Percentiles rank a stretch among this genome's conserved stretches.
Evolutionary conservation across 106 monocot species (phyloP).

Genomic region (Dendrobium chrysotoxum): DNA sequence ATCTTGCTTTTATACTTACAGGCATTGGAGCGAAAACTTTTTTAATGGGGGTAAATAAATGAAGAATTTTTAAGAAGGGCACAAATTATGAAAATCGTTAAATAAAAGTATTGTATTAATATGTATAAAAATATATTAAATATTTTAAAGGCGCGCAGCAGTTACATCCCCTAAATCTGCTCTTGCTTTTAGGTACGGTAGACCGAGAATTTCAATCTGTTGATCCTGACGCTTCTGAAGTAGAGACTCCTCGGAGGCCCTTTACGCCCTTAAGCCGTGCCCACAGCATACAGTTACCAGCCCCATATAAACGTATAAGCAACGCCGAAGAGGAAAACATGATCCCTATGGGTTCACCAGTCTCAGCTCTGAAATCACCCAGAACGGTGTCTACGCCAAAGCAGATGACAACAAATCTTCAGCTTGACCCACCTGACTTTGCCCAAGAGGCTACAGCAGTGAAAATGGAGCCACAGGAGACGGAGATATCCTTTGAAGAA

Average conservation of each 20-base stretch:
- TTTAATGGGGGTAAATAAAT: no score
- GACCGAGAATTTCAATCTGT: neutral
- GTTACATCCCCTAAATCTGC: no score
- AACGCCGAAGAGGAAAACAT: constrained; percentile 19
- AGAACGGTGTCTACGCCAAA: constrained; percentile 19
- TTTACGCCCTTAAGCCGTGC: constrained; percentile 23
- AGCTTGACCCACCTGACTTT: constrained; percentile 10
- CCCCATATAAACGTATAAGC: neutral
- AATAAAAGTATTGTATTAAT: no score
- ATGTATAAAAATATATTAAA: no score
- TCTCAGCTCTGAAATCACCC: constrained; percentile 26
- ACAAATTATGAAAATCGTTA: no score
- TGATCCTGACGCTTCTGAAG: neutral
- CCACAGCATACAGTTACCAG: constrained; percentile 13
- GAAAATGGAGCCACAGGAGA: neutral
- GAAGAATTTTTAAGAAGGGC: no score
- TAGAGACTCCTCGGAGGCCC: constrained; percentile 20
- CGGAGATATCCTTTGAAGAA: constrained; percentile 45
- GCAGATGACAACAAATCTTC: constrained; percentile 42
- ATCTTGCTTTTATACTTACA: no score
- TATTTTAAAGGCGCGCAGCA: no score
- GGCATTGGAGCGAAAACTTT: no score
- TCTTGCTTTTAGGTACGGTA: constrained; percentile 4
- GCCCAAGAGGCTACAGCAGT: constrained; percentile 10
- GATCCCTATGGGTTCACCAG: constrained; percentile 1